Base-by-base conservation (phyloP, 257 asterid genomes). In the Nicotiana tabacum region DNA sequence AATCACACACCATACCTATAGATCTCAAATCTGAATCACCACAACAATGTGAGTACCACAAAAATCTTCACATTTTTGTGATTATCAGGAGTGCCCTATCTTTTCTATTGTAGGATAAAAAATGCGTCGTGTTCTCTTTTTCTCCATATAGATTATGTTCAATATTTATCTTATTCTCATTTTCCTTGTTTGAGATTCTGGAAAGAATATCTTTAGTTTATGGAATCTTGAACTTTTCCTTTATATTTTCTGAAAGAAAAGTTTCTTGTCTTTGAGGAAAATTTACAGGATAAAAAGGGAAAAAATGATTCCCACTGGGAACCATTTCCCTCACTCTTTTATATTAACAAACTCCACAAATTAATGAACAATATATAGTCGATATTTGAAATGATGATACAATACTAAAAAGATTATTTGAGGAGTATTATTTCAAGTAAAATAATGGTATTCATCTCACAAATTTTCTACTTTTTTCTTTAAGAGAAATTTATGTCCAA, bases 171-270 rank as follows among this genome's bases (percentile, higher is more conserved):
- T 70, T 70, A 69, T 70, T 12, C 3, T 43, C 79, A 3, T 27
- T 30, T 74, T 48, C 12, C 15, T 48, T 74, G 27, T 18, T 18
- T 48, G 55, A 24, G 24, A 46, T 72, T 72, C 8, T 46, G 24
- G 18, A 46, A 72, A 46, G 35, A 72, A 24, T 46, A 46, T 24
- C 39, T 46, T 74, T 48, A 27, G 12, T 48, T 48, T 74, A 48
- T 27, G 43, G 62, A 48, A 74, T 74, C 80, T 24, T 74, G 24
- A 24, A 74, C 43, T 48, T 74, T 74, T 46, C 37, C 57, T 72
- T 72, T 46, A 43, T 72, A 72, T 46, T 72, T 48, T 4, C n/a
- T 74, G 29, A 74, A 74, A 74, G 80, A 74, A 74, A 74, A 74
- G 62, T 48, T 48, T 74, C 62, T 74, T 48, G 62, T 48, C 43